Conservation (phyloP, 1,284 basidiomycete species). For the Moesziomyces globuligerus region DNA sequence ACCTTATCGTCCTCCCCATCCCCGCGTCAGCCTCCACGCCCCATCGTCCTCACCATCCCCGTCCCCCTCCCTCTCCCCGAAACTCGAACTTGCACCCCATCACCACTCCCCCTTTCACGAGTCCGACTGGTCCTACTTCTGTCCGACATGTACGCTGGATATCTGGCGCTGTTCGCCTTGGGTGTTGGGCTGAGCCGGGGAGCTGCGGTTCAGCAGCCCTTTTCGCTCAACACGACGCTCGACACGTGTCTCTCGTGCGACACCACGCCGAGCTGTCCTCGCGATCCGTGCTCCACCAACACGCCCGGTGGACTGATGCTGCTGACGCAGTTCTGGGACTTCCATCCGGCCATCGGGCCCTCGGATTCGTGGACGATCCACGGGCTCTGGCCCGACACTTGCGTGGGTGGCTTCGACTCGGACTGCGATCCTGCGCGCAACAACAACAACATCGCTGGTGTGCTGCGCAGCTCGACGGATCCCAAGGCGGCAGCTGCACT, state of each 20-base stretch:
- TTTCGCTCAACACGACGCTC: background rate
- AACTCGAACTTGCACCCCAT: background rate
- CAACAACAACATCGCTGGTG: conserved; percentile 24
- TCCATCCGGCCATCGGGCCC: conserved; percentile 45
- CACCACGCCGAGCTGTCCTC: conserved; percentile 14
- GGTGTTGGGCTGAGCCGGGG: background rate
- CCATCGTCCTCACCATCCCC: background rate
- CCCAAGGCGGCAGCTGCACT: conserved; percentile 20
- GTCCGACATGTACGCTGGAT: background rate
- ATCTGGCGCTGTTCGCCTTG: background rate
- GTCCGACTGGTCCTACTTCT: background rate
- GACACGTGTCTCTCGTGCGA: conserved; percentile 34
- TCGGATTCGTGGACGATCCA: conserved; percentile 50
- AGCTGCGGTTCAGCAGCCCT: background rate
- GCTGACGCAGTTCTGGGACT: conserved; percentile 54
- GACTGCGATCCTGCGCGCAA: conserved; percentile 41
- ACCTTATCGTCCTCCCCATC: conserved; percentile 6
- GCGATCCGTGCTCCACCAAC: conserved; percentile 44
- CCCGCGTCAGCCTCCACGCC: conserved; percentile 9
- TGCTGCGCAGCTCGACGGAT: conserved; percentile 14
- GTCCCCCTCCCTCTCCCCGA: background rate
- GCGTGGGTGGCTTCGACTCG: conserved; percentile 35
- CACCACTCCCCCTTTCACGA: background rate
- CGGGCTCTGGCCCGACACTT: conserved; percentile 53
- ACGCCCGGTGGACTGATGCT: conserved; percentile 52